A percentile compares a stretch with the other conserved stretches of the same genome.
Conservation (phyloP, 441 rosid species). For the Oxalis stricta region DNA sequence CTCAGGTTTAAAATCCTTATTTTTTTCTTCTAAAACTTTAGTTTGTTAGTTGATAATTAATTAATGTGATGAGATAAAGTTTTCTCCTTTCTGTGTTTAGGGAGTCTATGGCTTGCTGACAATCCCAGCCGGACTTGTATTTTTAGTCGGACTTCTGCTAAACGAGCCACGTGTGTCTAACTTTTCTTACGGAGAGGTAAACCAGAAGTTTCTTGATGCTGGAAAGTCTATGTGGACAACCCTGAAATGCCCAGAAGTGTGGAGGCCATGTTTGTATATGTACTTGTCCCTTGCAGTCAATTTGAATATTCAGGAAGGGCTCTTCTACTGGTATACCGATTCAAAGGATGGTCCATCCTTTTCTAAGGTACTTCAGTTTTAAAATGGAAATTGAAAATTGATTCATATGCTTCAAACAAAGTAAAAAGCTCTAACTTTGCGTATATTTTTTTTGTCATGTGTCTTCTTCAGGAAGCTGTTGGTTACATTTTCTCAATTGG, state of each 20-base stretch:
- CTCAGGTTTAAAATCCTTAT: conserved; percentile 37
- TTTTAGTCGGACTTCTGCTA: conserved; percentile 53
- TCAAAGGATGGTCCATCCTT: conserved; percentile 68
- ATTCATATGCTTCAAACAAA: neutral
- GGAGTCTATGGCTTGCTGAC: conserved; percentile 81
- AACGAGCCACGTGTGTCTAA: conserved; percentile 40
- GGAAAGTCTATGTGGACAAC: conserved; percentile 83
- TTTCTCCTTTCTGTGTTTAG: conserved; percentile 24
- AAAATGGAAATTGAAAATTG: too few species aligned
- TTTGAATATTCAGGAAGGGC: conserved; percentile 70
- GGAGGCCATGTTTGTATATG: conserved; percentile 93
- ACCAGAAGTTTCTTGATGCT: conserved; percentile 53
- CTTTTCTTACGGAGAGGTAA: conserved; percentile 57
- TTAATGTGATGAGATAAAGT: neutral
- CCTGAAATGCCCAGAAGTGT: conserved; percentile 56
- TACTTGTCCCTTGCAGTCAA: conserved; percentile 64
- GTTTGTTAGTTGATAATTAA: conserved; percentile 3
- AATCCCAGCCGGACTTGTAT: conserved; percentile 55
- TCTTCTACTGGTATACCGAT: conserved; percentile 91
- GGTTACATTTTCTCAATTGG: conserved; percentile 82
- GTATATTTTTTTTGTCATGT: too few species aligned
- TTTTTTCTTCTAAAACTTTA: neutral
- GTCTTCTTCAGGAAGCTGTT: conserved; percentile 54
- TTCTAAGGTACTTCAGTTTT: conserved; percentile 45
- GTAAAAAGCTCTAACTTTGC: neutral